phyloP scores from a whole-genome alignment of 495 filamentous ascomycete species.

The Penicillium bialowiezense region DNA sequence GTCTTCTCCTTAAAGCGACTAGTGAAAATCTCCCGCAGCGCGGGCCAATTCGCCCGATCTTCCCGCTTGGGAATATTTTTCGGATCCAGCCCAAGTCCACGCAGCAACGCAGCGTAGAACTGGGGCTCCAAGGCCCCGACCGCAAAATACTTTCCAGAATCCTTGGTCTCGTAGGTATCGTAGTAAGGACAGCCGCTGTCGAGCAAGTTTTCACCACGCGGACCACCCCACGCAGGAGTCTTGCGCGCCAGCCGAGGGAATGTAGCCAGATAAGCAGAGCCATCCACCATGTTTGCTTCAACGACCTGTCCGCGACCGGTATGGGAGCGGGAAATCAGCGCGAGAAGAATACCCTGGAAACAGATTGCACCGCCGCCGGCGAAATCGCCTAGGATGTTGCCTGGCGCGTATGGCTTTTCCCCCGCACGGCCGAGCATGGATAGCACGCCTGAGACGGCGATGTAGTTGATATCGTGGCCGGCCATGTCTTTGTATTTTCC shows the following conservation, averaged over 20 bases:
- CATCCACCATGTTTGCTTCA: constrained; percentile 96
- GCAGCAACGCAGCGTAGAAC: constrained; percentile 70
- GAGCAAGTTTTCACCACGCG: constrained; percentile 72
- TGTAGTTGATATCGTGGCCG: constrained; percentile 97
- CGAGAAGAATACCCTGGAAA: constrained; percentile 55
- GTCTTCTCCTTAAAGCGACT: constrained; percentile 68
- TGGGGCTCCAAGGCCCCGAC: constrained; percentile 85
- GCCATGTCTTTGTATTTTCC: constrained; percentile 85
- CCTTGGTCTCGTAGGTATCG: constrained; percentile 79
- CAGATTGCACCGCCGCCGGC: constrained; percentile 83
- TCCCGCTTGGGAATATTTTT: constrained; percentile 50
- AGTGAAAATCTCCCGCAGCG: constrained; percentile 58
- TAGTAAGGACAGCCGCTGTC: constrained; percentile 88
- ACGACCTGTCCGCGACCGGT: constrained; percentile 81
- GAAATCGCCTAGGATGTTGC: constrained; percentile 86
- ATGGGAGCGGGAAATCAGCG: constrained; percentile 35
- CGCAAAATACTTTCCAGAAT: constrained; percentile 77
- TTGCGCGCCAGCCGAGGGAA: constrained; percentile 67
- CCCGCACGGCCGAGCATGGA: constrained; percentile 67
- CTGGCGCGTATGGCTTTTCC: constrained; percentile 72
- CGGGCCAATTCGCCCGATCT: constrained; percentile 63
- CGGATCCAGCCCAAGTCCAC: constrained; percentile 56
- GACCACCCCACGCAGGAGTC: constrained; percentile 53
- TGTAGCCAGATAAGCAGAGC: constrained; percentile 69
- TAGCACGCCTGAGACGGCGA: constrained; percentile 81